Evolutionary conservation across 2,329 filamentous ascomycete species (phyloP), one percentile per base, ranked within the genome.

Genomic region (Alternaria tenuissima): DNA sequence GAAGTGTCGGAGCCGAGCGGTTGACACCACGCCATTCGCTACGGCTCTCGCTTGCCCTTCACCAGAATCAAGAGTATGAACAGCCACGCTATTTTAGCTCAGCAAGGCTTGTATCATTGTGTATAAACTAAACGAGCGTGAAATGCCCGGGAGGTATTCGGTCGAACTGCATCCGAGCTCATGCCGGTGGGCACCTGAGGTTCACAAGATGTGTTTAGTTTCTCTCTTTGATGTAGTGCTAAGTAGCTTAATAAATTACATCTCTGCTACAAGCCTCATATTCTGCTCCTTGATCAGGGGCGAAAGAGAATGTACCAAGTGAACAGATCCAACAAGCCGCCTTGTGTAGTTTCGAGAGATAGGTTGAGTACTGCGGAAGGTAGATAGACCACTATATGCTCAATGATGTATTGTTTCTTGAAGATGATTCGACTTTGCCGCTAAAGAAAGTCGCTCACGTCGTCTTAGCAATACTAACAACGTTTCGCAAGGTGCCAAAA

Each of bases 401-500:
- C 11, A 42, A 12, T 5, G 11, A 14, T 12, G 20, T 42, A 42
- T 7, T 22, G 9, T 22, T 42, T 18, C 11, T 42, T 20, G 7
- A 24, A 14, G 20, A 24, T 24, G 20, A 16, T 16, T 7, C 20
- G 7, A 4, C 39, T 24, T 5, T 20, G 22, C 39, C 12, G 9
- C 39, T 8, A 42, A 16, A 4, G 12, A 11, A 42, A 24, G 39
- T 2, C 39, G 22, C 12, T 61, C 39, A 71, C 63, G 60, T 70
- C n/a, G 57, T 68, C 65, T 68, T 75, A n/a, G 72, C 65, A 49
- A 75, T 74, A 28, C 72, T 69, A 44, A 84, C 82, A 6, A 86
- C 83, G 70, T 85, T 85, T 75, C 89, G 88, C 81, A 99, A 78
- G 56, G 87, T 96, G 1, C 95, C 95, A 82, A 99, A 99, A 34